Percentiles rank a stretch among this genome's conserved stretches.
Evolutionary conservation across 1,284 basidiomycete genomes (phyloP).

Genomic region (Anthracocystis panici-leucophaei): DNA sequence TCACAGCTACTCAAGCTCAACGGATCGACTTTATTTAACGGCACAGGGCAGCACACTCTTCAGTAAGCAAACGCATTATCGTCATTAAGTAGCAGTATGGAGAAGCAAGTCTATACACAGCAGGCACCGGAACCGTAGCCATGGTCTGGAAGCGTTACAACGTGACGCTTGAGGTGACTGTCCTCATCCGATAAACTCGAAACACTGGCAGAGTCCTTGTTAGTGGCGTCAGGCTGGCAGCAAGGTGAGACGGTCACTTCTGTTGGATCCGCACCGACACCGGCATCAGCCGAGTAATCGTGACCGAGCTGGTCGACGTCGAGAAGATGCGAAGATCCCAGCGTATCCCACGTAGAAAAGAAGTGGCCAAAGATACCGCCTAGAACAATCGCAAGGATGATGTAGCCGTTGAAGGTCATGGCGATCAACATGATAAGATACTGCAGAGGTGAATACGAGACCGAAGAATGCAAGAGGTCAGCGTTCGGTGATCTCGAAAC

Average conservation of each 20-base stretch:
- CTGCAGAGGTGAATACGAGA: slow-evolving; percentile 2
- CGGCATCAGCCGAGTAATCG: slow-evolving; percentile 14
- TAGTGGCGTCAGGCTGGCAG: slow-evolving; percentile 15
- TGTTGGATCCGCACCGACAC: not conserved
- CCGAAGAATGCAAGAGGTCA: not conserved
- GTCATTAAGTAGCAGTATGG: not conserved
- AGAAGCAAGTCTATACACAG: slow-evolving; percentile 24
- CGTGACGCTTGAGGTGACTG: slow-evolving; percentile 30
- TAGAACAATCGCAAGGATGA: slow-evolving; percentile 61
- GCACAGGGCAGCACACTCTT: not conserved
- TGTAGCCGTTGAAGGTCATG: slow-evolving; percentile 67
- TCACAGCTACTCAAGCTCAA: not conserved
- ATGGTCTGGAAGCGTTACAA: slow-evolving; percentile 42
- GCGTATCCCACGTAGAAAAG: slow-evolving; percentile 60
- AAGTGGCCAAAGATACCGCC: slow-evolving; percentile 64
- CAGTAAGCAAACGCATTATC: not conserved
- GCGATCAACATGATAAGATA: slow-evolving; percentile 65
- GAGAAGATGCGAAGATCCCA: slow-evolving; percentile 41
- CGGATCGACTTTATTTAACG: not conserved
- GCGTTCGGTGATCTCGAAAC: not conserved
- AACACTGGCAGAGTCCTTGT: slow-evolving; percentile 25
- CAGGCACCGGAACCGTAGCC: slow-evolving; percentile 40
- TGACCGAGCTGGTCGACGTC: slow-evolving; percentile 38
- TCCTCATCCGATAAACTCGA: slow-evolving; percentile 38
- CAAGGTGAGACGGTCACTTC: slow-evolving; percentile 10